Base-by-base conservation (phyloP, 176 grass and related monocot species). In the Raddia distichophylla region DNA sequence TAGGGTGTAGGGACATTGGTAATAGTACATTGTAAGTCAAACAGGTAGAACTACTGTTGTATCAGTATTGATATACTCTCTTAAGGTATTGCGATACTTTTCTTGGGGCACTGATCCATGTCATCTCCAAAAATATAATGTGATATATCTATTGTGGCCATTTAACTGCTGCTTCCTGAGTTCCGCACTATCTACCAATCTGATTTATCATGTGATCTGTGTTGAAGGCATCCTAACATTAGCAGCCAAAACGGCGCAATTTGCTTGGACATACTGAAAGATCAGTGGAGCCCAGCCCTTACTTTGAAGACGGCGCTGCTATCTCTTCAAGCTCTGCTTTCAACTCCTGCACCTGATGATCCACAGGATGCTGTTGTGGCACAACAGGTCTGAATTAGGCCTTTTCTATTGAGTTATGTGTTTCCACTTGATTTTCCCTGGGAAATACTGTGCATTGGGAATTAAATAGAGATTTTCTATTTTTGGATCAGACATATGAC, bases 191-290 rank as follows among this genome's bases (percentile, higher is more conserved):
- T 18, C 3, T 16, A 3, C 4, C 74, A 67, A 32, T 61, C 52
- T 83, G 19, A 71, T 81, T 74, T 87, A 15, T 89, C 20, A 64
- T 83, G 84, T 45, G 74, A 75, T 82, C 22, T 70, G 46, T 82
- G 7, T 91, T 85, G 73, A 88, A 99, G 97, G 97, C 97, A 99
- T 50, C 97, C 97, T 64, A 99, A 99, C 35, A 99, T 99, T 70
- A 99, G 97, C 84, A 99, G 93, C 85, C 97, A 99, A 84, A 99
- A 92, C 68, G 97, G 97, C 45, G 97, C 97, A 51, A 99, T 99
- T 85, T 99, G 97, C 83, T 96, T 99, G 86, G 97, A 99, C 75
- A 99, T 99, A 78, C 82, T 99, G 82, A 99, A 99, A 87, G 97
- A 99, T 88, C 97, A 99, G 70, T 99, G 97, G 97, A 99, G 97